A percentile compares a stretch with the other conserved stretches of the same genome.
phyloP scores from a whole-genome alignment of 768 basidiomycete species.

The Naganishia friedmannii region DNA sequence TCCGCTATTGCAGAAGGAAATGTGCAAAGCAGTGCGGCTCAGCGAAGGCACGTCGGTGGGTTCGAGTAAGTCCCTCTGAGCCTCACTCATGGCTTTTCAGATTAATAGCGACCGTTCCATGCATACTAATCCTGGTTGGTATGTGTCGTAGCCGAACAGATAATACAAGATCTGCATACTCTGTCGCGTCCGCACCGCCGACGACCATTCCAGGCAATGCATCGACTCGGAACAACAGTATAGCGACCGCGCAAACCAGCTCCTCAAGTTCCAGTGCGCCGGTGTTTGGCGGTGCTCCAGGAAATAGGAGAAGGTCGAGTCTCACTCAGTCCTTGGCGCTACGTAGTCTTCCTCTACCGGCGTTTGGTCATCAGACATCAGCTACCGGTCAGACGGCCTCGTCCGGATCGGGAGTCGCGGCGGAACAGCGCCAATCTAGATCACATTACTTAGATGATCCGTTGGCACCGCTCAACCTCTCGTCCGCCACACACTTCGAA shows the following conservation, averaged over 20 bases:
- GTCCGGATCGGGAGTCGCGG: background rate
- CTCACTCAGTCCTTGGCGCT: conserved; percentile 29
- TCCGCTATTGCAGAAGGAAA: background rate
- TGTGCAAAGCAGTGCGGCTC: background rate
- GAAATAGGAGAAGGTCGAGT: conserved; percentile 27
- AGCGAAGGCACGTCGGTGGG: background rate
- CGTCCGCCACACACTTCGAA: background rate
- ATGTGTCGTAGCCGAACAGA: background rate
- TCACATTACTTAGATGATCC: background rate
- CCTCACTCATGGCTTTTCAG: background rate
- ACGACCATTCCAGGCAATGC: background rate
- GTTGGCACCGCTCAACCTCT: conserved; percentile 15
- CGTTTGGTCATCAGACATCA: background rate
- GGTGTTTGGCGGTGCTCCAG: background rate
- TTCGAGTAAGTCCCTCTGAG: background rate
- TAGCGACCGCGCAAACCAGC: conserved; percentile 12
- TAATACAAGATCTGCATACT: background rate
- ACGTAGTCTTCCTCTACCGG: conserved; percentile 18
- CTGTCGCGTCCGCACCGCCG: conserved; percentile 12
- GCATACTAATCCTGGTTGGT: background rate
- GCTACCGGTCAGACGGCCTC: background rate
- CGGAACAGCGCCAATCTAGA: background rate
- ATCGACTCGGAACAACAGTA: conserved; percentile 18
- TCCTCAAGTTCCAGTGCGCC: conserved; percentile 4
- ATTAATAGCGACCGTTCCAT: background rate